Base-by-base conservation (phyloP, 345 rosid genomes). In the Aurinia saxatilis region DNA sequence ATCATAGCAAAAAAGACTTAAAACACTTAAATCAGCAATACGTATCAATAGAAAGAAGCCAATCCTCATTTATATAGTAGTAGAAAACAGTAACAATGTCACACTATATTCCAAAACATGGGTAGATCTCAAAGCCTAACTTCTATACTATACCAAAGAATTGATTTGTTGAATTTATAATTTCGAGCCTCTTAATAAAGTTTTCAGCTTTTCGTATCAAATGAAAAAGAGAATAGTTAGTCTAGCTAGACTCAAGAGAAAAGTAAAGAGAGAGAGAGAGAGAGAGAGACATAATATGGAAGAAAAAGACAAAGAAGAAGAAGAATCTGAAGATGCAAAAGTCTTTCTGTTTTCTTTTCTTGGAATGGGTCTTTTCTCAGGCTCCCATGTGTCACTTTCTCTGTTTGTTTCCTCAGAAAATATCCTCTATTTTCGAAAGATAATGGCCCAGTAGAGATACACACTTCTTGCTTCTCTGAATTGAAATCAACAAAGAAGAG, bases 391-490 rank as follows among this genome's bases (percentile, higher is more conserved):
- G 35, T 51, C 61, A 54, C 67, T 68, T 68, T 61, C 52, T 60
- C 41, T 57, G 49, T 49, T 35, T 51, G 12, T 53, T 55, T 62
- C 64, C 64, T 39, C 13, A 4, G 23, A 70, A 48, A 41, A 18
- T 21, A 21, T 30, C 15, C 57, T 46, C 57, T 49, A 8, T 51
- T 36, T 16, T 25, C 36, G 21, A n/a, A 79, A 55, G 65, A 35
- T 71, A 72, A 68, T 68, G 77, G 64, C 79, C 75, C 73, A 59
- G 66, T 66, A 79, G 85, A 84, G 66, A 70, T 68, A 65, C 54
- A 72, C 76, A 39, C 55, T 60, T 70, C 19, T 53, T 59, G 41
- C 75, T 73, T 65, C 69, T 68, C 68, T 34, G 36, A 33, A 54
- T 59, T 72, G 23, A 25, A 14, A 14, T 2, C 1, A 5, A 13